Base-by-base conservation (phyloP, 768 basidiomycete genomes). In the Suillus placidus region DNA sequence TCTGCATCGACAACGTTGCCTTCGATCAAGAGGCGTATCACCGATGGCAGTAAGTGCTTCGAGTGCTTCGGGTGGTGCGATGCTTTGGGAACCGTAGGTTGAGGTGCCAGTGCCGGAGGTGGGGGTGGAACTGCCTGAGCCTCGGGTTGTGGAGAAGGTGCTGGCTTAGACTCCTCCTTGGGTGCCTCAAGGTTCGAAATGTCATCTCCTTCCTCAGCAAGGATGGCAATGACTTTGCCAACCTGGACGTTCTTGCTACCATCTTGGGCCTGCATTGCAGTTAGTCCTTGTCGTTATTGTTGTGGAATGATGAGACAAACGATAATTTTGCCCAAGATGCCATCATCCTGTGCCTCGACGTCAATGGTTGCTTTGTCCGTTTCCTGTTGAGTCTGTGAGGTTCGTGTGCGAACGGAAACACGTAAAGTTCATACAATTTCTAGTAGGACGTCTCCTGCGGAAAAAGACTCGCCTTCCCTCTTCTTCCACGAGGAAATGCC, bases 291-390 rank as follows among this genome's bases (percentile, higher is more conserved):
- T 12, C 30, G 20, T 37, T 60, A 66, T 42, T 42, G 3, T 18
- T 6, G 30, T 49, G 20, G 26, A 45, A 26, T 57, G 32, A 23
- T 54, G 14, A 47, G 38, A 80, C 91, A 62, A 72, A 95, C 95
- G 72, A 99, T 70, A 68, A 99, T 97, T 82, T 94, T 98, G 63
- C 91, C 96, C 74, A 99, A 79, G 18, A 99, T 78, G 68, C 97
- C 97, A 72, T 99, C 96, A 37, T 98, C 97, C 78, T 96, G 96
- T 16, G 97, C 95, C 79, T 99, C 97, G 8, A 99, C 97, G 76
- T 99, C 97, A 73, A 99, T 97, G 2, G 95, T 96, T 18, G 97
- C 93, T 78, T 94, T 94, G 83, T 95, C 93, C 51, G 93, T 95
- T 84, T 95, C 93, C 93, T 95, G 78, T 64, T 63, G 63, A 37